Evolutionary conservation across 169 alveolate genomes (phyloP).

Genomic region (Eimeria praecox): DNA sequence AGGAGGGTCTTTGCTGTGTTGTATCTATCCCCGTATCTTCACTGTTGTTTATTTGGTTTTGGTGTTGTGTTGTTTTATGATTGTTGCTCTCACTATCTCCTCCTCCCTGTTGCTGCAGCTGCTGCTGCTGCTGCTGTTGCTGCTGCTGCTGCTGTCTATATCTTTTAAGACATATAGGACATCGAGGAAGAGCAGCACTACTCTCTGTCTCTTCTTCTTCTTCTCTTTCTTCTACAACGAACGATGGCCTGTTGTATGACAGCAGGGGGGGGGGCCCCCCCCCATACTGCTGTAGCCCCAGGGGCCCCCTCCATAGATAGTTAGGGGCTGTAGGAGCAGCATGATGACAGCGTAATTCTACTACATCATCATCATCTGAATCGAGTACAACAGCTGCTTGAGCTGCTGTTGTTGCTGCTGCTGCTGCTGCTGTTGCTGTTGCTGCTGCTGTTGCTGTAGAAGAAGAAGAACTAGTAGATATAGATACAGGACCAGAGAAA

Average conservation of each 20-base stretch:
- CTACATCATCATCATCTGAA: slow-evolving; percentile 61
- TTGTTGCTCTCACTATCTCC: neutral
- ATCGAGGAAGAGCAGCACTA: slow-evolving; percentile 36
- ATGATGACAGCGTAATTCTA: slow-evolving; percentile 21
- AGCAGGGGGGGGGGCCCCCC: neutral
- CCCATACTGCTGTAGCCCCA: neutral
- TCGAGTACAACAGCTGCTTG: slow-evolving; percentile 51
- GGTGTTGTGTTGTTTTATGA: neutral
- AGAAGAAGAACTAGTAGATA: no score
- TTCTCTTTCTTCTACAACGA: neutral
- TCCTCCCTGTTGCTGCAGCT: neutral
- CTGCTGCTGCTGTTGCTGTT: neutral
- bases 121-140: neutral
- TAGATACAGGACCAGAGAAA: no score
- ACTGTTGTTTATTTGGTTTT: neutral
- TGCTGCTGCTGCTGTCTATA: slow-evolving; percentile 71
- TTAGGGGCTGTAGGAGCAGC: neutral
- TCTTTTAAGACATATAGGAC: slow-evolving; percentile 61
- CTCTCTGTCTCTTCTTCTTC: slow-evolving; percentile 19
- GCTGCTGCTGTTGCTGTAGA: neutral
- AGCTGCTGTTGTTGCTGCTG: slow-evolving; percentile 27
- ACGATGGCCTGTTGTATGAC: neutral
- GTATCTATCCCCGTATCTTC: neutral
- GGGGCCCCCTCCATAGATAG: slow-evolving; percentile 5
- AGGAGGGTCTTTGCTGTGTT: neutral